Base-by-base conservation (phyloP, 441 rosid species). In the Mallotus japonicus region DNA sequence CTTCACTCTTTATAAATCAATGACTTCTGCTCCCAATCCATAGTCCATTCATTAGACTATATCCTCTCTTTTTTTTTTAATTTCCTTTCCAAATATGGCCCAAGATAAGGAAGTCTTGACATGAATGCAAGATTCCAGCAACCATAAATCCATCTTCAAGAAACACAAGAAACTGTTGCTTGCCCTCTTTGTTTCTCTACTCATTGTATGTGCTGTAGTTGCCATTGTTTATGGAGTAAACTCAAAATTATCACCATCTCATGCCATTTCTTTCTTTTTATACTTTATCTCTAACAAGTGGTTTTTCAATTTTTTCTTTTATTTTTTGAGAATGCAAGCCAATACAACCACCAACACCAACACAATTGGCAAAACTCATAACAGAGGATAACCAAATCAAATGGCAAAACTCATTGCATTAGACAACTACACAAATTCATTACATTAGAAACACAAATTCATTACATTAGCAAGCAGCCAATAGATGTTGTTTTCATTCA, bases 181-280 rank as follows among this genome's bases (percentile, higher is more conserved):
- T 0, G 61, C 37, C 24, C 44, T 67, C 49, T 78, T 74, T 47
- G 75, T 75, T 22, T 46, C 69, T 22, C 4, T 78, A 0, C 67
- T 78, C 24, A 34, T 78, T 8, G 65, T 55, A 3, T 72, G 61
- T 54, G 46, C 1, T 24, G 1, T 24, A 24, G 28, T 24, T 24
- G 28, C 1, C 62, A 62, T 65, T 19, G 73, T 61, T 60, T 8
- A 73, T 0, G 77, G 69, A 4, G 90, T 82, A 6, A 81, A 82
- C 22, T 86, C 87, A 8, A 32, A 64, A 0, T 28, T 82, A 8
- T 73, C 81, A 11, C 19, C 78, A 6, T 78, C 85, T 22, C 92
- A 83, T 37, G 77, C 28, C 28, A 24, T 24, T 24, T 24, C 1
- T 24, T 24, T 24, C 28, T 24, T 24, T 24, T 24, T 24, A 24